Evolutionary conservation across 169 alveolate species (phyloP).

Genomic region (Babesia bigemina): DNA sequence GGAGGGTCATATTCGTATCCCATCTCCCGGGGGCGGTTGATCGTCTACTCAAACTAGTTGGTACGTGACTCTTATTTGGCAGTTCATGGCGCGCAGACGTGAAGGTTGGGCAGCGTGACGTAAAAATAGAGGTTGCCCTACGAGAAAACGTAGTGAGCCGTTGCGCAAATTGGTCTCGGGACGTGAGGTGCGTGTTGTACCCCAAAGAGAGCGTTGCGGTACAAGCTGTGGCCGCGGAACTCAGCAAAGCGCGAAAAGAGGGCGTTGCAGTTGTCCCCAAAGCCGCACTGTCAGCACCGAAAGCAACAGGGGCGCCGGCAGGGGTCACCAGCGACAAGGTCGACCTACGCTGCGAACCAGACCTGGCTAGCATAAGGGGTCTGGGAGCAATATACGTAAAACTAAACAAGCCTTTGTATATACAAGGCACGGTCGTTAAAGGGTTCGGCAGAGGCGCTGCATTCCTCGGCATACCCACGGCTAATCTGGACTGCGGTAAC

Average conservation of each 20-base stretch:
- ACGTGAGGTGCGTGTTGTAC: background rate
- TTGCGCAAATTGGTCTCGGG: background rate
- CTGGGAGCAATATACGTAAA: constrained; percentile 1
- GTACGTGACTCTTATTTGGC: background rate
- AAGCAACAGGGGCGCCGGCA: background rate
- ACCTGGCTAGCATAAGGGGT: background rate
- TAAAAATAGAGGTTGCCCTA: background rate
- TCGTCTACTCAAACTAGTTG: background rate
- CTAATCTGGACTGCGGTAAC: constrained; percentile 36
- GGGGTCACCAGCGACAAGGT: constrained; percentile 7
- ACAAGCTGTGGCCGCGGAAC: background rate
- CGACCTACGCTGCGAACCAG: constrained; percentile 9
- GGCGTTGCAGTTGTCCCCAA: background rate
- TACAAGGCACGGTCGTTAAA: constrained; percentile 44
- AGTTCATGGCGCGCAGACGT: no score
- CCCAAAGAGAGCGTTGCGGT: constrained; percentile 16
- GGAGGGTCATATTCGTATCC: background rate
- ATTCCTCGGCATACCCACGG: constrained; percentile 61
- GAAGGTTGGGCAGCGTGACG: background rate
- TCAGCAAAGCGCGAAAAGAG: background rate
- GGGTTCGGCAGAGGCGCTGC: constrained; percentile 57
- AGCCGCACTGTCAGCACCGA: no score
- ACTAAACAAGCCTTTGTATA: constrained; percentile 1
- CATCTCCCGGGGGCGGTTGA: background rate
- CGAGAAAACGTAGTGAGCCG: background rate